Conservation (phyloP, 2,329 filamentous ascomycete genomes). For the Alternaria panax region DNA sequence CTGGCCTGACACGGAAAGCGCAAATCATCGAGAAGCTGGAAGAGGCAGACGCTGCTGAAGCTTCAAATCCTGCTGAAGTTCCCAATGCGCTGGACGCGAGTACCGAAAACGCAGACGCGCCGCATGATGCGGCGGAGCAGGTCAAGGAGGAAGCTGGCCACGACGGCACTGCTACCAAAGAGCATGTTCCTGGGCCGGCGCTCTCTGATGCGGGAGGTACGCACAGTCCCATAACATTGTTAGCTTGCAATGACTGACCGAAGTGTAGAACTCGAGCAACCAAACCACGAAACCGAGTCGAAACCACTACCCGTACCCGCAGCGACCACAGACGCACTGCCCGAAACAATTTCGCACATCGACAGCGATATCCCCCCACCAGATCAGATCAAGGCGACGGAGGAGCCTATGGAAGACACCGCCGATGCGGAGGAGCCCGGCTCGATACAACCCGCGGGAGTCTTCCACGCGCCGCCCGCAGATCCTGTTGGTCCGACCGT, state of each 20-base stretch:
- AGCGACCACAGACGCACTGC: slow-evolving; percentile 25
- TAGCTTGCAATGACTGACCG: slow-evolving; percentile 1
- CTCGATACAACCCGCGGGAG: slow-evolving; percentile 21
- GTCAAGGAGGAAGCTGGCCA: slow-evolving; percentile 12
- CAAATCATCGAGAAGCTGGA: slow-evolving; percentile 57
- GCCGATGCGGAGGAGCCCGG: slow-evolving; percentile 27
- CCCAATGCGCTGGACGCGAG: slow-evolving; percentile 5
- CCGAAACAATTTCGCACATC: slow-evolving; percentile 33
- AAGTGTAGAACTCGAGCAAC: slow-evolving; percentile 17
- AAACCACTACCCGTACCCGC: slow-evolving; percentile 15
- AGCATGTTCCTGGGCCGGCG: slow-evolving; percentile 19
- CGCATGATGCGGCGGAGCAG: slow-evolving; percentile 7
- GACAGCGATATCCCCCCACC: slow-evolving; percentile 28
- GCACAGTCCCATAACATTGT: background rate
- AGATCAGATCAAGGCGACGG: slow-evolving; percentile 20
- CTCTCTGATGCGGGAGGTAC: slow-evolving; percentile 36
- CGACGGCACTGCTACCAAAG: background rate
- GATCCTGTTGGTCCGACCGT: slow-evolving; percentile 27
- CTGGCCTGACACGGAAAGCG: slow-evolving; percentile 57
- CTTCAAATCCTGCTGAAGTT: background rate
- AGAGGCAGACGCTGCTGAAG: slow-evolving; percentile 33
- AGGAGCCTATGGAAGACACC: slow-evolving; percentile 24
- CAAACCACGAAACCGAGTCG: slow-evolving; percentile 10
- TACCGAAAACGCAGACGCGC: slow-evolving; percentile 11
- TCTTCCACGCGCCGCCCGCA: slow-evolving; percentile 25